Evolutionary conservation across 2,329 filamentous ascomycete genomes (phyloP), one percentile per base, ranked within the genome.

Genomic region (Hypoxylon sp.): DNA sequence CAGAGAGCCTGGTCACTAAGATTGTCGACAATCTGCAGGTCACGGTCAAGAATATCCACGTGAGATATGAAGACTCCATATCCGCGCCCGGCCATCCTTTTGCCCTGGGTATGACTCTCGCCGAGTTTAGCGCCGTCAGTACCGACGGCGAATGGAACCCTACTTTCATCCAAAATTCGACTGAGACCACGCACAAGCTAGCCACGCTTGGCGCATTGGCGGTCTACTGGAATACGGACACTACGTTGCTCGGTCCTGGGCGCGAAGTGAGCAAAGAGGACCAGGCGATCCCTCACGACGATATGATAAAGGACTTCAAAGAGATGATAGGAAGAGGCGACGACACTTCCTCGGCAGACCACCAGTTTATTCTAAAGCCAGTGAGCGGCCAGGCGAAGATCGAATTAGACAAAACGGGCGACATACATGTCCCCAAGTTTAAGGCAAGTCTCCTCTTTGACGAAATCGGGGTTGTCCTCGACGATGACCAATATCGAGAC

Each of bases 11-110:
- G 73, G 91, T 95, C 53, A 97, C 95, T 40, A 97, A 97, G 75
- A 97, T 99, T 77, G 94, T 98, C 77, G 96, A 99, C 85, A 99
- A 99, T 77, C 86, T 99, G 44, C 96, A 99, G 81, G 93, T 99
- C 75, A 96, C 92, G 25, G 91, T 99, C 81, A 98, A 97, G 85
- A 99, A 98, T 79, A 97, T 99, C 67, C 96, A 99, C 80, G 89
- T 99, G 71, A 93, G 96, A 75, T 99, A 99, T 81, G 96, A 99
- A 81, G 96, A 99, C 81, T 95, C 95, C 13, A 94, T 99, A 75
- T 97, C 96, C 20, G 93, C 95, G 8, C 95, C 95, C 0, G 95
- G 94, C 0, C 96, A 99, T 79, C 95, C 97, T 0, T 99, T 99
- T 76, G 94, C 96, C 4, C 88, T 97, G 5, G 96, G 97, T 54